Evolutionary conservation across 768 basidiomycete genomes (phyloP), one percentile per base, ranked within the genome.

Genomic region (Panellus pusillus): DNA sequence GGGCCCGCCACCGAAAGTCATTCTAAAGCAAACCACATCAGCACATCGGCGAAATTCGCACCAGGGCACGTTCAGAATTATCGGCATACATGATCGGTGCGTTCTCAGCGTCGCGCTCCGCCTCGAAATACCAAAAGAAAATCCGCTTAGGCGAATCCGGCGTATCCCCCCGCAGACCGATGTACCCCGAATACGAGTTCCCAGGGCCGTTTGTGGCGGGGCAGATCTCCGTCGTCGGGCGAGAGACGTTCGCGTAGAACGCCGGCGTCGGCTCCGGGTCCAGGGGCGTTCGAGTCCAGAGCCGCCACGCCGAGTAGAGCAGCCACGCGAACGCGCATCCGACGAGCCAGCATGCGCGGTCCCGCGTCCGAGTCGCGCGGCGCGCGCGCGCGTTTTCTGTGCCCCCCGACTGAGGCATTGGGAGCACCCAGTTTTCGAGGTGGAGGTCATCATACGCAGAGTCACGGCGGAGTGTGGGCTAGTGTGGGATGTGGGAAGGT

Each of bases 61-160:
- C 24, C 3, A 6, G 6, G 6, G 6, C 24, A 6, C 24, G 24
- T 38, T 9, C 1, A 28, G 9, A 6, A 9, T 19, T 4, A 3
- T 28, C 1, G n/a, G 5, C 36, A 17, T 50, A 50, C 54, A 55
- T 55, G 9, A 50, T 27, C 9, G 49, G 54, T 24, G 49, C 48
- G 9, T 17, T 50, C 15, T 32, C 38, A n/a, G 49, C 48, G 14
- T 55, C 49, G 15, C 50, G 36, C 19, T 55, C 54, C 13, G 54
- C 54, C 19, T 55, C 48, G n/a, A 46, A 55, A 38, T 50, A 50
- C 57, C 57, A 54, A 24, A 58, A 58, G 48, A 58, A 58, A 6
- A 32, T 29, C 6, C 57, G 47, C 27, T 54, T 58, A 9, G 57
- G 57, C 13, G 37, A 4, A 12, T 31, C 38, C 6, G 54, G 52